Evolutionary conservation across 257 asterid genomes (phyloP).

Genomic region (Solanum peruvianum): DNA sequence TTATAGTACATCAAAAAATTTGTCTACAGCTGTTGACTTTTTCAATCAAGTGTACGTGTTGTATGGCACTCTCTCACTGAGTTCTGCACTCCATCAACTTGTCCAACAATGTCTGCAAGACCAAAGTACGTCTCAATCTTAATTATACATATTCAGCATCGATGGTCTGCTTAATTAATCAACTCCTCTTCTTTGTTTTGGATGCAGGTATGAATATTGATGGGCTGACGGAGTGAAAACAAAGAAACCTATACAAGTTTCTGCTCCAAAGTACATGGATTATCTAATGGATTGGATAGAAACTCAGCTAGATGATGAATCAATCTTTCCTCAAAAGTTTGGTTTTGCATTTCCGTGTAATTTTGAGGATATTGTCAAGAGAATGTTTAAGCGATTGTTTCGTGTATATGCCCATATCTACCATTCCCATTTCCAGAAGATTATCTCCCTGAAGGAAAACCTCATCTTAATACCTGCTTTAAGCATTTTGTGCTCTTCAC

Average conservation of each 20-base stretch:
- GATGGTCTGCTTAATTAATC: too few relatives aligned
- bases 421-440: conserved; percentile 67
- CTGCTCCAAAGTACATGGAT: conserved; percentile 86
- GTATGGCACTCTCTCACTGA: conserved; percentile 80
- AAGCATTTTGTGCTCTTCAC: conserved; percentile 66
- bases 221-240: conserved; percentile 89
- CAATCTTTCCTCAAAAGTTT: conserved; percentile 72
- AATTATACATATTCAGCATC: too few relatives aligned
- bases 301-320: conserved; percentile 69
- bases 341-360: conserved; percentile 77
- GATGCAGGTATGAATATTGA: conserved; percentile 72
- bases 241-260: conserved; percentile 80
- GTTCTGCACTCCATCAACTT: conserved; percentile 75
- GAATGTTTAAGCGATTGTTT: conserved; percentile 59
- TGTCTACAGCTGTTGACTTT: conserved; percentile 61
- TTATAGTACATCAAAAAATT: not conserved
- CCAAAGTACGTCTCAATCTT: conserved; percentile 50
- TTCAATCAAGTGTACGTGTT: conserved; percentile 88
- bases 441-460: conserved; percentile 52
- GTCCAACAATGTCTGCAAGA: conserved; percentile 91
- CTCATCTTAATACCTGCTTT: conserved; percentile 78
- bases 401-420: conserved; percentile 81
- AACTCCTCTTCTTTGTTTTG: not conserved
- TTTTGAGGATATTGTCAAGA: conserved; percentile 62
- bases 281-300: conserved; percentile 92